Evolutionary conservation across 2,329 filamentous ascomycete species (phyloP), one percentile per base, ranked within the genome.

Genomic region (Aspergillus bombycis): DNA sequence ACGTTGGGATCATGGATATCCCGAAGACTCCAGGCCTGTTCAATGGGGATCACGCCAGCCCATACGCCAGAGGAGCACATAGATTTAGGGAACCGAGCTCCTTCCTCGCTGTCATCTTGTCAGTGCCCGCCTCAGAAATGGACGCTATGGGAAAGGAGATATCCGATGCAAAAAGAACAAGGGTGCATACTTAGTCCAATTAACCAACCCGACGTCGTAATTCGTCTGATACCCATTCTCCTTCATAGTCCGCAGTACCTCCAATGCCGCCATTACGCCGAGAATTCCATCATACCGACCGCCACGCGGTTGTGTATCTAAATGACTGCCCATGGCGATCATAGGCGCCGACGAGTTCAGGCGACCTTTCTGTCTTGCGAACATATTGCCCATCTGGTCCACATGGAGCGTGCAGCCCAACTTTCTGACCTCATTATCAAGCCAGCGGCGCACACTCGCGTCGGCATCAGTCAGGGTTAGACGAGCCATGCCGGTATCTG

Each of bases 31-130:
- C 86, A 87, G 8, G 88, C 89, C 54, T 78, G 78, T n/a, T 88
- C 81, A 1, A 89, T 78, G 0, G 87, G 78, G 12, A 90, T 87
- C 0, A 80, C 80, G 10, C 82, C 89, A 0, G 89, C 86, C 91
- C 91, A 93, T 2, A 93, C 91, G 1, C 89, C 90, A 0, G 89
- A 92, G 0, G 88, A 82, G 21, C 89, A 80, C 89, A 92, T 93
- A 9, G 86, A 89, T 50, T 87, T 87, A 0, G 91, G 90, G 65
- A 93, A 94, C 0, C 91, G 85, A 0, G 91, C 91, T 1, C 91
- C 91, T 77, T 93, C 91, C 78, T 93, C 91, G 70, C 86, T 92
- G 14, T 53, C 9, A 21, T 10, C 19, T 34, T 32, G 9, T 38
- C 36, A 55, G n/a, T 46, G 23, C 16, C 41, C 12, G 19, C 5